These are phyloP conservation scores for Scheffersomyces amazonensis DNA, from an alignment of 805 yeast genomes.

Conservation along the genomic window DNA sequence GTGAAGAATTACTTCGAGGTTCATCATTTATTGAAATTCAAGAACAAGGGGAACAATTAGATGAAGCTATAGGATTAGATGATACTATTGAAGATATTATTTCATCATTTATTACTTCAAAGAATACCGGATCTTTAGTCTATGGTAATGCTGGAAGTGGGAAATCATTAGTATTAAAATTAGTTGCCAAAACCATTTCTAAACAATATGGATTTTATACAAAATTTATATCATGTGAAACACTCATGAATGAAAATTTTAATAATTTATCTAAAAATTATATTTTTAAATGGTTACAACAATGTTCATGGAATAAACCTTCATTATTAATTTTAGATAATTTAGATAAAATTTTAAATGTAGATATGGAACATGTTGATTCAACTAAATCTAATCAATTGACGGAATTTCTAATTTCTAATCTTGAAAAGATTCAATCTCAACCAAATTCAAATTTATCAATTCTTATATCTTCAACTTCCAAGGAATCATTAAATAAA, in stretches of 20 bases:
- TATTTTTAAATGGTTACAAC: conserved; percentile 43
- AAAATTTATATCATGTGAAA: conserved; percentile 51
- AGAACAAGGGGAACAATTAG: conserved; percentile 6
- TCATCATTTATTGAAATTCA: conserved; percentile 32
- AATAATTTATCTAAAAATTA: conserved; percentile 43
- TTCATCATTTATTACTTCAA: conserved; percentile 38
- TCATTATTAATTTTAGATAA: conserved; percentile 75
- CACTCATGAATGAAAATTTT: conserved; percentile 53
- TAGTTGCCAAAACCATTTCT: conserved; percentile 36
- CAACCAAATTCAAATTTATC: conserved; percentile 48
- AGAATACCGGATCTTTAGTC: conserved; percentile 55
- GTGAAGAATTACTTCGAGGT: conserved; percentile 45
- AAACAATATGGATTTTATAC: conserved; percentile 42
- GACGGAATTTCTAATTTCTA: conserved; percentile 53
- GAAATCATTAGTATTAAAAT: conserved; percentile 55
- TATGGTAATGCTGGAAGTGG: conserved; percentile 84
- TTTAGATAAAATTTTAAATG: conserved; percentile 67
- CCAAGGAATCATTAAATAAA: conserved; percentile 64
- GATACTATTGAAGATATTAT: conserved; percentile 35
- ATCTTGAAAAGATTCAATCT: conserved; percentile 41
- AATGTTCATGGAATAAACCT: conserved; percentile 75
- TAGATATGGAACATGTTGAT: conserved; percentile 60
- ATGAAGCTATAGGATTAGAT: conserved; percentile 57
- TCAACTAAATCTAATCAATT: conserved; percentile 61
- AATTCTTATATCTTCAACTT: conserved; percentile 58